Evolutionary conservation across 2,329 filamentous ascomycete genomes (phyloP), one percentile per base, ranked within the genome.

Genomic region (Diaporthe citri): DNA sequence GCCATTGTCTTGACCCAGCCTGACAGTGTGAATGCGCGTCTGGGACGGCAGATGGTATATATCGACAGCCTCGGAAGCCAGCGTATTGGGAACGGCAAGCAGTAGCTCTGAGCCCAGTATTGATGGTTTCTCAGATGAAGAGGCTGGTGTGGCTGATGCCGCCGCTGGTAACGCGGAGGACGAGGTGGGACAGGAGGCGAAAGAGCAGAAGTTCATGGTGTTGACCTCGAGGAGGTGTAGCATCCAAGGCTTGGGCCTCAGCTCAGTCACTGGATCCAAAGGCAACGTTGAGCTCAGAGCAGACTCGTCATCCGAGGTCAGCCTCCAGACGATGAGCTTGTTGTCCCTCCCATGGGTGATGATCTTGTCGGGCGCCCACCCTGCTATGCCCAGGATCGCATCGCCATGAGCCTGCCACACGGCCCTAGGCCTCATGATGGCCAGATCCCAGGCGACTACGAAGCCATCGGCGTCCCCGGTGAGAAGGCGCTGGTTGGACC

Each of bases 321-420:
- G 82, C 80, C 94, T 93, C 97, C 97, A 99, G 25, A 97, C 93
- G 31, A 94, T 88, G 64, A 98, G 88, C 80, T 92, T 94, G 82
- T 97, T 93, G 82, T 99, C 97, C 82, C 97, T 91, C 20, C 96
- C 96, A 85, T 98, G 96, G 94, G 95, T 97, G 83, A 98, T 93
- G 74, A 98, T 86, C 78, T 89, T 93, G 76, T 94, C 91, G n/a
- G 84, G 78, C 3, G 89, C 91, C 92, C 95, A 97, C 48, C 88
- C 91, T 62, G 88, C 88, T 55, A 97, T 87, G 5, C 93, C 94
- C 22, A 98, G 87, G 39, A 98, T 92, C 28, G 94, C 90, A 46
- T 90, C 93, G 59, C 91, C 87, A 82, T 99, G 97, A 1, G 95
- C 94, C 80, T 90, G 93, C 97, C 97, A 99, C 4, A 97, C 94